A percentile compares a stretch with the other conserved stretches of the same genome.
phyloP scores from a whole-genome alignment of 805 yeast genomes.

The Suhomyces sp. region DNA sequence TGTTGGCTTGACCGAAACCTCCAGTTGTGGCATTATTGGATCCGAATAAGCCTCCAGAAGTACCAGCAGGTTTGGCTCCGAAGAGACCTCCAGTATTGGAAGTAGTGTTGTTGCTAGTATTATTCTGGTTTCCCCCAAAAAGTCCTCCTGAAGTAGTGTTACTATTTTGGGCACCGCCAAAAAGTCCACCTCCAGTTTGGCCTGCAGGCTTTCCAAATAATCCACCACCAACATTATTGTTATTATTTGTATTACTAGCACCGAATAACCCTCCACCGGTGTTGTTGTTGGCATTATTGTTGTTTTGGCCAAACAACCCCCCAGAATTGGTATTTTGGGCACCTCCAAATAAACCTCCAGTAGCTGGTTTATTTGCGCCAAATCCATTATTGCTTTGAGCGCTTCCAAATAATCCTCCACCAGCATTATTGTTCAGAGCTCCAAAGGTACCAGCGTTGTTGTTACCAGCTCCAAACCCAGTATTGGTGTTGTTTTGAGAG shows the following conservation, averaged over 20 bases:
- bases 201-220: conserved; percentile 18
- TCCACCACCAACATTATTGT: conserved; percentile 24
- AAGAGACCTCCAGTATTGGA: conserved; percentile 20
- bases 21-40: conserved; percentile 17
- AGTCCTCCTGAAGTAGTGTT: conserved; percentile 10
- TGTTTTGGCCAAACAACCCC: conserved; percentile 30
- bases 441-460: conserved; percentile 27
- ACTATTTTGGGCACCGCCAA: conserved; percentile 14
- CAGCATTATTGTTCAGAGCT: conserved; percentile 6
- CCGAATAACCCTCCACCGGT: conserved; percentile 22
- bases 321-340: conserved; percentile 21
- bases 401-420: conserved; percentile 5
- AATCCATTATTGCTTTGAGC: conserved; percentile 12
- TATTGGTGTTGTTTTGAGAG: conserved; percentile 13
- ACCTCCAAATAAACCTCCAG: conserved; percentile 20
- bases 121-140: conserved; percentile 11
- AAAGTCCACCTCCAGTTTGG: conserved; percentile 23
- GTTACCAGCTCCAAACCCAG: conserved; percentile 8
- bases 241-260: conserved; percentile 9
- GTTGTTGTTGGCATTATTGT: conserved; percentile 16
- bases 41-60: conserved; percentile 51
- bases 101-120: conserved; percentile 10
- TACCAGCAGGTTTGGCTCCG: conserved; percentile 21
- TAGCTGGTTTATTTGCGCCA: conserved; percentile 17
- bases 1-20: conserved; percentile 24